Base-by-base conservation (phyloP, 331 rosid species). In the Acacia pycnantha region DNA sequence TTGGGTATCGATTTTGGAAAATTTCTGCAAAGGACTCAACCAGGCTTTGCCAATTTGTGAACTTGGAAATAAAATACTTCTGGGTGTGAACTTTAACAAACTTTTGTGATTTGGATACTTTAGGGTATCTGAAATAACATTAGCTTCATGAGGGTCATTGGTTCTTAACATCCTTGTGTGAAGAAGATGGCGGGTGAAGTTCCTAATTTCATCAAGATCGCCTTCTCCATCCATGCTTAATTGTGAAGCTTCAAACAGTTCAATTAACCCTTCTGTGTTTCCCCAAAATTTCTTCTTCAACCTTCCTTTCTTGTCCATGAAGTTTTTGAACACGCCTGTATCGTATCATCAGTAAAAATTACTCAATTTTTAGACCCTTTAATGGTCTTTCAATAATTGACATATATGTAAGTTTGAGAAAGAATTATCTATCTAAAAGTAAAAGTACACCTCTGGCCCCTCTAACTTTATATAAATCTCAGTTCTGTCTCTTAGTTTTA, bases 201-300 rank as follows among this genome's bases (percentile, higher is more conserved):
- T 6, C 59, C 18, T 80, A 21, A 87, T 87, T 85, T 90, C 88
- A 19, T 83, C 88, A 37, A 88, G 92, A 9, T 69, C 48, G 3
- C 80, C 56, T 76, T 92, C 97, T 51, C 88, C 89, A 8, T 44
- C 73, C 19, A 87, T 79, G 26, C 81, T 26, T 76, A 92, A 35
- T 1, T 89, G 91, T 5, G 97, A 90, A 18, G 97, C 94, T 87
- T 92, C 94, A 51, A 54, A 92, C 18, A 92, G 71, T 13, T 43
- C 83, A 56, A 88, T 53, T 66, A 88, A 64, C 31, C 90, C 90
- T 26, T 81, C 64, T 0, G 79, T 41, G 50, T 86, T 44, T 72
- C 76, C 82, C 11, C 83, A 27, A 24, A 81, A 40, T 43, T 84
- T 65, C 43, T 56, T 53, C 15, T 59, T 76, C 50, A 86, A 80